phyloP scores from a whole-genome alignment of 1,139 yeast genomes.

The Suhomyces kunorum region DNA sequence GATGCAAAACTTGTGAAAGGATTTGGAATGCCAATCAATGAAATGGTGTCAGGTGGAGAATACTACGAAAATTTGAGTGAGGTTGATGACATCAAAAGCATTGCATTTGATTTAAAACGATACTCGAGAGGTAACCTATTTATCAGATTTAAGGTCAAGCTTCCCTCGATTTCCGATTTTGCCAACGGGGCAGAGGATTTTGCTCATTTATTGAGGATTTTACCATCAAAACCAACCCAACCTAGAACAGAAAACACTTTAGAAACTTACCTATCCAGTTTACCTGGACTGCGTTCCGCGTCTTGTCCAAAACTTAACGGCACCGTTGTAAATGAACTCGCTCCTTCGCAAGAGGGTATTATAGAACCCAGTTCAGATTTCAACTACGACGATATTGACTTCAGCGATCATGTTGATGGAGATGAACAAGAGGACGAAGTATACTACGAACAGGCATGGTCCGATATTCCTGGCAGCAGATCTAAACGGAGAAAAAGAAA shows the following conservation, averaged over 20 bases:
- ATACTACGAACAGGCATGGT: constrained; percentile 26
- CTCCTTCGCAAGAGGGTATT: neutral
- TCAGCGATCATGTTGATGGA: constrained; percentile 25
- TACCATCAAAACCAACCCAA: constrained; percentile 21
- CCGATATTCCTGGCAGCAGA: constrained; percentile 6
- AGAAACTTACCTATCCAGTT: constrained; percentile 27
- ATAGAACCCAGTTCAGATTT: constrained; percentile 19
- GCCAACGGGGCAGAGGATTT: constrained; percentile 24
- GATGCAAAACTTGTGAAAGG: constrained; percentile 50
- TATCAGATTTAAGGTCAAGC: constrained; percentile 41
- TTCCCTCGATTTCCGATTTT: constrained; percentile 38
- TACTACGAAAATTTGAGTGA: constrained; percentile 23
- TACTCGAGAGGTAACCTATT: constrained; percentile 42
- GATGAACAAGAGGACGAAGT: constrained; percentile 29
- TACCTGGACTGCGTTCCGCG: constrained; percentile 10
- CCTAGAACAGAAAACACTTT: constrained; percentile 6
- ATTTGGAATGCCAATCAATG: constrained; percentile 66
- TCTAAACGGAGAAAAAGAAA: constrained; percentile 8
- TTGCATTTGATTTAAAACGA: constrained; percentile 23
- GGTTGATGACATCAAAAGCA: constrained; percentile 19
- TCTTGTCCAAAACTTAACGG: neutral
- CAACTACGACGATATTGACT: constrained; percentile 30
- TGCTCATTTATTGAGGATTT: constrained; percentile 23
- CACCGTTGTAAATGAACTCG: neutral
- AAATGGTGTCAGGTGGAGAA: constrained; percentile 33